phyloP scores from a whole-genome alignment of 495 filamentous ascomycete species.

The Pyronema domesticum region DNA sequence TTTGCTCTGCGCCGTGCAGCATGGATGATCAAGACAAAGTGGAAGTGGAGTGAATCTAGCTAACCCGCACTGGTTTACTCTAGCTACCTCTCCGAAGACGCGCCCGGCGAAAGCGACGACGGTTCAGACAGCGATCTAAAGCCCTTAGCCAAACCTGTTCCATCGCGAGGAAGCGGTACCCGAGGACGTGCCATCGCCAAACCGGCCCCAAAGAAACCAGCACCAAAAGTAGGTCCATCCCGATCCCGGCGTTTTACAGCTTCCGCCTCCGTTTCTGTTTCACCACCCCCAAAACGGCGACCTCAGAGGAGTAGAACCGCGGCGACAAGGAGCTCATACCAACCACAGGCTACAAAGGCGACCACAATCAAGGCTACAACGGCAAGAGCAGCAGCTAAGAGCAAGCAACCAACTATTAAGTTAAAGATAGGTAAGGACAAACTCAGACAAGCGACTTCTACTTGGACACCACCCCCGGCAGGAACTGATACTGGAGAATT shows the following conservation, averaged over 20 bases:
- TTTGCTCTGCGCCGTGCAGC: too few species aligned
- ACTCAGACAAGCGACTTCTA: slow-evolving; percentile 21
- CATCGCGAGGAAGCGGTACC: background rate
- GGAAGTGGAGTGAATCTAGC: too few species aligned
- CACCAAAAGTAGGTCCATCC: slow-evolving; percentile 17
- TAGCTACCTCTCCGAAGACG: slow-evolving; percentile 27
- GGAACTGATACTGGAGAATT: slow-evolving; percentile 9
- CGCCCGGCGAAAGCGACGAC: slow-evolving; percentile 25
- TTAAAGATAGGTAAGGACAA: slow-evolving; percentile 23
- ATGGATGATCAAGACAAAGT: too few species aligned
- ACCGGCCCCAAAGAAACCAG: slow-evolving; percentile 29
- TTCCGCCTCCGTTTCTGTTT: background rate
- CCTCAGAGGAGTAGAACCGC: slow-evolving; percentile 8
- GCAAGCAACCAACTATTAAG: slow-evolving; percentile 11
- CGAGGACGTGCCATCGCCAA: slow-evolving; percentile 11
- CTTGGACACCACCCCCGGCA: slow-evolving; percentile 20
- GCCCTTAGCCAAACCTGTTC: slow-evolving; percentile 4
- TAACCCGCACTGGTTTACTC: background rate
- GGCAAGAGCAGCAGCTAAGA: background rate
- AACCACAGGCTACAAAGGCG: background rate
- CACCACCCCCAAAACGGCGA: slow-evolving; percentile 17
- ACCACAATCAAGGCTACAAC: background rate
- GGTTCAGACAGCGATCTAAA: slow-evolving; percentile 32
- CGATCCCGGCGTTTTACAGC: slow-evolving; percentile 1
- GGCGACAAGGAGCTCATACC: slow-evolving; percentile 6